Percentiles rank a stretch among this genome's conserved stretches.
Conservation (phyloP, 169 alveolate species). For the Plasmodium vivax region DNA sequence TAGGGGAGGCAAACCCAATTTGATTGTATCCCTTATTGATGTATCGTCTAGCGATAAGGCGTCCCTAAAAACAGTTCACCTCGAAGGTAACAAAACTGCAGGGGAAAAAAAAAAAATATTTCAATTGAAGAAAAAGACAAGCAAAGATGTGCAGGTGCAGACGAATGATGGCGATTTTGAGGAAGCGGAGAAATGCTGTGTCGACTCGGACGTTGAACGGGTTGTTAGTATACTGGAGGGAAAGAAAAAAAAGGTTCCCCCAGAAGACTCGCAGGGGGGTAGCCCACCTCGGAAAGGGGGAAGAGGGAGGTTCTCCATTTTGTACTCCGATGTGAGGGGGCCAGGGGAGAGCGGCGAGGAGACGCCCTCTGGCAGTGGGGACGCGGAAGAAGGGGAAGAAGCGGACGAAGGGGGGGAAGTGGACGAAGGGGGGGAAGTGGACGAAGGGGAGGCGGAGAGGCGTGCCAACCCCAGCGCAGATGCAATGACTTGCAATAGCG, state of each 20-base stretch:
- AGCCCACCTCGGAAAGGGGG: not conserved
- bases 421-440: not conserved
- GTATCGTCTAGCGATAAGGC: not conserved
- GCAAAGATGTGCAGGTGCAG: conserved; percentile 60
- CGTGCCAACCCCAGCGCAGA: not conserved
- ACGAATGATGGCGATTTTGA: conserved; percentile 25
- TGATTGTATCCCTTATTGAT: conserved; percentile 12
- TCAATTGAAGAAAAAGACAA: not conserved
- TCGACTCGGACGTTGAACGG: conserved; percentile 19
- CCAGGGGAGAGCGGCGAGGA: not conserved
- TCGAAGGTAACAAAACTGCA: not conserved
- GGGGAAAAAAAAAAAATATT: not conserved
- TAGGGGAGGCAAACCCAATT: not conserved
- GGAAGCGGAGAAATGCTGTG: not conserved
- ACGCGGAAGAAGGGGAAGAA: not conserved
- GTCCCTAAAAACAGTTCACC: conserved; percentile 20
- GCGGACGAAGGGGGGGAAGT: not conserved
- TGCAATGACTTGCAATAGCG: not conserved
- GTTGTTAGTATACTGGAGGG: conserved; percentile 12
- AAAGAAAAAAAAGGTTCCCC: not conserved
- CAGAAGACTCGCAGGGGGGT: not conserved
- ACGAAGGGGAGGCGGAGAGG: not conserved
- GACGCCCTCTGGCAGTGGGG: not conserved
- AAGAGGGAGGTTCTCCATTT: not conserved
- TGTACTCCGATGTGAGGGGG: not conserved